Conservation (phyloP, 805 yeast genomes). For the Yamadazyma paraphyllophila region DNA sequence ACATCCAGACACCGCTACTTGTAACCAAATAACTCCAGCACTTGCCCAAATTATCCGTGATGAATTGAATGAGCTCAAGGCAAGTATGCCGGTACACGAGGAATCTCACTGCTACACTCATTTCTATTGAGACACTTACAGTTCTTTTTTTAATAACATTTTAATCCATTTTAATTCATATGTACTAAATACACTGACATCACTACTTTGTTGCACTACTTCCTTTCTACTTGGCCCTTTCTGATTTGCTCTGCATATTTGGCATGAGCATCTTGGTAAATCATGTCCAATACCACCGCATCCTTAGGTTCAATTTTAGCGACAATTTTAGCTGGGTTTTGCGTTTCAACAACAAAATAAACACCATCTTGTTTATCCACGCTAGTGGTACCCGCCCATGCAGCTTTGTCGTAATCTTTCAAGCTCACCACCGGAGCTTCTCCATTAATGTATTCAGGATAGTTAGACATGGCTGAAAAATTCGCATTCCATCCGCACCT, state of each 20-base stretch:
- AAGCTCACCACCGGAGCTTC: conserved; percentile 48
- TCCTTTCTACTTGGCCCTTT: conserved; percentile 10
- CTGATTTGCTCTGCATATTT: conserved; percentile 19
- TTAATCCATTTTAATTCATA: conserved; percentile 5
- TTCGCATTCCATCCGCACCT: neutral
- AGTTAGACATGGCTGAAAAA: conserved; percentile 17
- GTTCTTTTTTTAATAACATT: neutral
- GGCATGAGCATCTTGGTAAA: conserved; percentile 47
- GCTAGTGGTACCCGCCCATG: conserved; percentile 52
- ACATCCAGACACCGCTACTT: conserved; percentile 88
- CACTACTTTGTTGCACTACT: neutral
- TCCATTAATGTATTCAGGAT: conserved; percentile 45
- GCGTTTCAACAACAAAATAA: conserved; percentile 47
- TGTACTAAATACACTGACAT: conserved; percentile 5
- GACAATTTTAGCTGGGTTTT: conserved; percentile 42
- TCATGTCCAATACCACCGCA: conserved; percentile 36
- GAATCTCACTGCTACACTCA: conserved; percentile 80
- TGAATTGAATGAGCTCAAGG: conserved; percentile 77
- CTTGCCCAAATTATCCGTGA: conserved; percentile 83
- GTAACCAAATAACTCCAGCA: conserved; percentile 84
- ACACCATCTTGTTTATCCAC: conserved; percentile 36
- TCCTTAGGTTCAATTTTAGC: conserved; percentile 42
- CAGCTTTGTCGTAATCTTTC: conserved; percentile 48
- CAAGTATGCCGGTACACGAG: conserved; percentile 80
- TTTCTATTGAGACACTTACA: conserved; percentile 31